A percentile compares a stretch with the other conserved stretches of the same genome.
These are phyloP conservation scores for Pichia californica DNA, from an alignment of 805 yeast species.

Conservation along the genomic window DNA sequence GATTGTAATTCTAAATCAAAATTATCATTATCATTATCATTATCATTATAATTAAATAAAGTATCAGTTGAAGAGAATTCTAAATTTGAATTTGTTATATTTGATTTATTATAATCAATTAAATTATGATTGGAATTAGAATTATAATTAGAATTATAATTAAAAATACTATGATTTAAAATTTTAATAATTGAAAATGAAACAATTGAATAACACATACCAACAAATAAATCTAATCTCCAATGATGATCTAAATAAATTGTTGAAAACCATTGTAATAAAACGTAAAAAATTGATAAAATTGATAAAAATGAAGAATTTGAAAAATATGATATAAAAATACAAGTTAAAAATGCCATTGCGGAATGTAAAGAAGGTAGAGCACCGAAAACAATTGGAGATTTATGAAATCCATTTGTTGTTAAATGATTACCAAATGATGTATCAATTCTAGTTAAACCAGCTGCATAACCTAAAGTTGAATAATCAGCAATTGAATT, in stretches of 20 bases:
- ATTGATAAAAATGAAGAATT: constrained; percentile 31
- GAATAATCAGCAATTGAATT: constrained; percentile 51
- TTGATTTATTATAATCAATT: background rate
- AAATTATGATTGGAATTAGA: background rate
- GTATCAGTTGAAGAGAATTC: background rate
- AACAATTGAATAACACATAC: constrained; percentile 45
- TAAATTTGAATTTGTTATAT: too few species aligned
- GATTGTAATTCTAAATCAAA: constrained; percentile 1
- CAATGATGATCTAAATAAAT: constrained; percentile 70
- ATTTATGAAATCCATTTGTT: constrained; percentile 55
- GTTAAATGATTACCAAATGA: constrained; percentile 56
- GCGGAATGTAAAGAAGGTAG: constrained; percentile 64
- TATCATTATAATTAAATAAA: background rate
- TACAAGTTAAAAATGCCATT: constrained; percentile 49
- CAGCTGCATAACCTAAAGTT: constrained; percentile 67
- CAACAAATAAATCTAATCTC: constrained; percentile 54
- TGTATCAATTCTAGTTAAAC: constrained; percentile 56
- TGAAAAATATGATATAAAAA: constrained; percentile 36
- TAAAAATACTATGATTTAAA: background rate
- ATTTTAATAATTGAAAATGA: constrained; percentile 34
- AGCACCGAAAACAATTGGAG: constrained; percentile 75
- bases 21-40: background rate
- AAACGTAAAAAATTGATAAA: constrained; percentile 38
- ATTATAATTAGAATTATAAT: background rate
- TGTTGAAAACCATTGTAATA: constrained; percentile 69